Evolutionary conservation across 495 filamentous ascomycete genomes (phyloP), one percentile per base, ranked within the genome.

Genomic region (Chaetomidium leptoderma): DNA sequence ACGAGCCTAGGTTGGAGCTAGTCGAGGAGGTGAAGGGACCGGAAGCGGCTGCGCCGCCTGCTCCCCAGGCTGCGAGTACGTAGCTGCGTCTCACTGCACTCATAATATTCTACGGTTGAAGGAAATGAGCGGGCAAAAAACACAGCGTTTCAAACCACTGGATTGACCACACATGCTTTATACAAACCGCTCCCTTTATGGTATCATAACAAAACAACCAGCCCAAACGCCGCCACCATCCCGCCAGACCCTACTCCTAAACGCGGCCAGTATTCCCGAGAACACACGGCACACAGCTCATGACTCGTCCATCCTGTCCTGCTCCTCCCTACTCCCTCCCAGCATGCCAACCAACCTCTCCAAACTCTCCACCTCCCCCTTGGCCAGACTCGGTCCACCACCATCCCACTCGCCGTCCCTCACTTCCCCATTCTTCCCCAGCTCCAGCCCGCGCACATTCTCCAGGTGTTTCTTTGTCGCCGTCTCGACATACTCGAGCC

Each of bases 401-500:
- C 48, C 63, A 35, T 73, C 75, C 75, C 77, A 80, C 61, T 81
- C 80, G 13, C 80, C 83, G 60, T 84, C 81, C 47, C 78, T 74
- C 19, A 85, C 75, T 64, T 80, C 82, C 11, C 83, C 83, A 39
- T 76, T 63, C 23, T 66, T 66, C 1, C 78, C 81, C 43, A 86
- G 63, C 70, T 84, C 78, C 59, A 86, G 59, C 9, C 82, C 81
- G 46, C 78, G 63, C 24, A 75, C 74, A 14, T 67, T 72, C 70
- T 84, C 78, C 43, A 86, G 67, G 69, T 85, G 81, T 45, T 74
- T 72, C 32, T 78, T 68, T 21, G 81, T 78, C 56, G 89, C 81
- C 53, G 78, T 77, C 72, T 95, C 90, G 44, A 93, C 85, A 71
- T 93, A 95, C 61, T 86, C 82, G 49, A 83, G 74, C 58, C 90